Evolutionary conservation across 306 rosid species (phyloP), one percentile per base, ranked within the genome.

Genomic region (Datisca glomerata): DNA sequence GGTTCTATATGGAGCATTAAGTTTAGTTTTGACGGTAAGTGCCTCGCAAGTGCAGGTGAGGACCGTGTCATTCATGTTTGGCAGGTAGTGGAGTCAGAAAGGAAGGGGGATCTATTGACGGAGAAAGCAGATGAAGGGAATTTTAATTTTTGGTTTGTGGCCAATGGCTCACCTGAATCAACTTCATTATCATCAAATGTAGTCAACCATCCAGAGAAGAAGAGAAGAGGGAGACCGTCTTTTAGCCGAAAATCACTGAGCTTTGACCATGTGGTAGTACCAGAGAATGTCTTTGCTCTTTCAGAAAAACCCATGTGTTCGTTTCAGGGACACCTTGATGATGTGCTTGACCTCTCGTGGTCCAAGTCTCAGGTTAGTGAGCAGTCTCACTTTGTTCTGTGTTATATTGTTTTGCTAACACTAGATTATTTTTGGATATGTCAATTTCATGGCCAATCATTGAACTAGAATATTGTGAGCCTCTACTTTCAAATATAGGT

Each of bases 341-440:
- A 74, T 61, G 98, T 89, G 56, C 95, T 89, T 54, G 98, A 89
- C 40, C 91, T 89, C 22, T 89, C 98, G 3, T 89, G 98, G 98
- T 89, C 98, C 67, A 89, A 84, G 66, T 80, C 93, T 53, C 95
- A 89, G 98, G 98, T 89, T 60, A 65, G 77, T 64, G 60, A 55
- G 63, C 41, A 6, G 41, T 48, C 33, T 33, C 18, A 41, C 38
- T 32, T 23, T 31, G 6, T 28, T 57, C 18, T 28, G 39, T 46
- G 23, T 54, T 13, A 31, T 68, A 43, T 63, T 24, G 24, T 44
- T 39, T 62, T 53, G 21, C n/a, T n/a, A n/a, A n/a, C n/a, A n/a
- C n/a, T n/a, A n/a, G n/a, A n/a, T n/a, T n/a, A n/a, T n/a, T n/a
- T n/a, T n/a, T n/a, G n/a, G n/a, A n/a, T n/a, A n/a, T n/a, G n/a